phyloP scores from a whole-genome alignment of 805 yeast genomes.

The Wickerhamiella vanderwaltii region DNA sequence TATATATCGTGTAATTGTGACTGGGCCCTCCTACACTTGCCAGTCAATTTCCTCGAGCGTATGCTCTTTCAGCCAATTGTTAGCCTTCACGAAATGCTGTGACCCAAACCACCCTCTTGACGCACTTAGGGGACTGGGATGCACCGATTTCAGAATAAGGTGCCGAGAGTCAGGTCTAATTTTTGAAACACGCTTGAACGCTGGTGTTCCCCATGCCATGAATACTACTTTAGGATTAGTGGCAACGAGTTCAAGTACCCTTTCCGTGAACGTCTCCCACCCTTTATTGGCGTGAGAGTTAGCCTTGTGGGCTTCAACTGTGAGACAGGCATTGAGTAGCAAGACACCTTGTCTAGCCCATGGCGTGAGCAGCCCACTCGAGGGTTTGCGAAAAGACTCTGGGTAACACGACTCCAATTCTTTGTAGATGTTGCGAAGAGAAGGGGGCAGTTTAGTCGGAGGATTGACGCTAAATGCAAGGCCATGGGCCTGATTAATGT shows the following conservation, averaged over 20 bases:
- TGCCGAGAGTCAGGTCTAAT: conserved; percentile 27
- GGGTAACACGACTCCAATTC: conserved; percentile 58
- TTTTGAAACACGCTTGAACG: conserved; percentile 45
- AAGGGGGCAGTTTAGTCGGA: conserved; percentile 80
- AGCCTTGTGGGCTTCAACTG: conserved; percentile 88
- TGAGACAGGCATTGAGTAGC: conserved; percentile 73
- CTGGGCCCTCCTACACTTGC: conserved; percentile 31
- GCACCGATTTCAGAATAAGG: conserved; percentile 59
- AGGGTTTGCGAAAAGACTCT: conserved; percentile 48
- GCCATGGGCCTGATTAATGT: conserved; percentile 88
- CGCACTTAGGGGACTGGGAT: conserved; percentile 93
- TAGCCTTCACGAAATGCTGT: conserved; percentile 59
- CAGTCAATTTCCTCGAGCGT: conserved; percentile 52
- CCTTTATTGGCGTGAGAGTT: conserved; percentile 84
- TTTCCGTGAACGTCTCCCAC: conserved; percentile 83
- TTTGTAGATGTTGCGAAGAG: conserved; percentile 76
- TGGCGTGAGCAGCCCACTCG: conserved; percentile 46
- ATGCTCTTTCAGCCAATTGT: conserved; percentile 53
- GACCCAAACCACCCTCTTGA: conserved; percentile 73
- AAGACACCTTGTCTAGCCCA: conserved; percentile 89
- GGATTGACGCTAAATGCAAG: conserved; percentile 83
- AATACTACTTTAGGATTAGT: conserved; percentile 41
- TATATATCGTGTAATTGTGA: too few species aligned
- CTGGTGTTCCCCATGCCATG: conserved; percentile 75
- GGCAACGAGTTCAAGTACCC: conserved; percentile 44